Evolutionary conservation across 176 grass and related monocot species (phyloP).

Genomic region (Rhynchospora tenuis): DNA sequence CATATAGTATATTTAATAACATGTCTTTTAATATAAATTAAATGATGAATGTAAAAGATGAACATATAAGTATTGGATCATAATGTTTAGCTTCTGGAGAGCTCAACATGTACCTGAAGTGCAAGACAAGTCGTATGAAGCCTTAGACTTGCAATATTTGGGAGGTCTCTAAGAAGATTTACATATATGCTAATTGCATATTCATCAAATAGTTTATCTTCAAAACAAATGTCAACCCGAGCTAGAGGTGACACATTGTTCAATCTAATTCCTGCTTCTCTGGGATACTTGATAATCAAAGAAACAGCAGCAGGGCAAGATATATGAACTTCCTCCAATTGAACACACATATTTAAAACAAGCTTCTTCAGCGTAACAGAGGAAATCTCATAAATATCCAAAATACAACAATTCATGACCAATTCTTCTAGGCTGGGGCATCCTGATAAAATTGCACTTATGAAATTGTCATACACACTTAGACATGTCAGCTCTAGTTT

Average conservation of each 20-base stretch:
- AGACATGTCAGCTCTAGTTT: neutral
- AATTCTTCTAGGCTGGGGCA: neutral
- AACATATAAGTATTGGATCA: neutral
- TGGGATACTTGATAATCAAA: neutral
- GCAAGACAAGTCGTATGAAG: neutral
- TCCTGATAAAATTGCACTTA: neutral
- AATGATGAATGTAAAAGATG: too few relatives aligned
- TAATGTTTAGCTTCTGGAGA: neutral
- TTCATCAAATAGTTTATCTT: neutral
- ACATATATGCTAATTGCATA: neutral
- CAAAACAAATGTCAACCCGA: neutral
- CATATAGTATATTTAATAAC: neutral
- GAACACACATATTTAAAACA: constrained; percentile 7
- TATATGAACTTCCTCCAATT: neutral
- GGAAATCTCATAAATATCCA: neutral
- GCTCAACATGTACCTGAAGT: neutral
- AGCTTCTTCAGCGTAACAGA: neutral
- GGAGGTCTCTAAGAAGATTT: neutral
- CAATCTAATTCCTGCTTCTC: neutral
- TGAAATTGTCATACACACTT: neutral
- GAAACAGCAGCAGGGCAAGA: neutral
- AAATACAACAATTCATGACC: neutral
- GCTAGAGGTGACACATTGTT: neutral
- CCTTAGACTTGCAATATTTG: neutral
- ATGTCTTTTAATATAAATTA: neutral